Conservation (phyloP, 2,329 filamentous ascomycete genomes). For the Elsinoe batatas region DNA sequence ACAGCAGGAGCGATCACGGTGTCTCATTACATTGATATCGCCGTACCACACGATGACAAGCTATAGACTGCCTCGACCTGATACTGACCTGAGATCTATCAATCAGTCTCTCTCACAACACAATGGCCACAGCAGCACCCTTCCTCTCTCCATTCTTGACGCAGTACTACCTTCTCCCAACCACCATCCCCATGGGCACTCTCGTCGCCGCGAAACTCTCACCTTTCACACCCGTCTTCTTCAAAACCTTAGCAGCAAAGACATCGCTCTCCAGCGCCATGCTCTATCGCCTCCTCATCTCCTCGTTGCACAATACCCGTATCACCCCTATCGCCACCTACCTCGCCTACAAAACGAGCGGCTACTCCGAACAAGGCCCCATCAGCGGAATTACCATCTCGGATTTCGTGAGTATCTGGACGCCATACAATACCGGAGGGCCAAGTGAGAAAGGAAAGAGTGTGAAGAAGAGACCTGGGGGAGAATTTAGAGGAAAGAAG, state of each 20-base stretch:
- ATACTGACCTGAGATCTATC: not conserved
- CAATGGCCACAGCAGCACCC: slow-evolving; percentile 9
- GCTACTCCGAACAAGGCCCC: slow-evolving; percentile 14
- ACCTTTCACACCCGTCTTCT: not conserved
- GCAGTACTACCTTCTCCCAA: not conserved
- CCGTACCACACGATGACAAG: not conserved
- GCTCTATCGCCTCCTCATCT: not conserved
- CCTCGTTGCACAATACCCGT: slow-evolving; percentile 14
- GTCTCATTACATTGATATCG: no score
- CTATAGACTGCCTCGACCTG: not conserved
- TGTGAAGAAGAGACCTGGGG: not conserved
- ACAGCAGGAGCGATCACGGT: not conserved
- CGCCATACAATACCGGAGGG: slow-evolving; percentile 15
- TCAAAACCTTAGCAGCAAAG: slow-evolving; percentile 9
- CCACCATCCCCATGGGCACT: not conserved
- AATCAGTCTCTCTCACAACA: not conserved
- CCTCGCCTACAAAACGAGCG: slow-evolving; percentile 16
- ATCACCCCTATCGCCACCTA: slow-evolving; percentile 17
- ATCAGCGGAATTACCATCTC: slow-evolving; percentile 16
- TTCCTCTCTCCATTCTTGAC: slow-evolving; percentile 6
- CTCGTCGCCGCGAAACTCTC: not conserved
- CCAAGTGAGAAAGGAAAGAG: slow-evolving; percentile 4
- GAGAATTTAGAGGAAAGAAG: not conserved
- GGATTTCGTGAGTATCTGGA: slow-evolving; percentile 16
- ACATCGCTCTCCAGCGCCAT: not conserved